These are phyloP conservation scores for Colletotrichum salicis DNA, from an alignment of 2,329 filamentous ascomycete species.

Conservation along the genomic window DNA sequence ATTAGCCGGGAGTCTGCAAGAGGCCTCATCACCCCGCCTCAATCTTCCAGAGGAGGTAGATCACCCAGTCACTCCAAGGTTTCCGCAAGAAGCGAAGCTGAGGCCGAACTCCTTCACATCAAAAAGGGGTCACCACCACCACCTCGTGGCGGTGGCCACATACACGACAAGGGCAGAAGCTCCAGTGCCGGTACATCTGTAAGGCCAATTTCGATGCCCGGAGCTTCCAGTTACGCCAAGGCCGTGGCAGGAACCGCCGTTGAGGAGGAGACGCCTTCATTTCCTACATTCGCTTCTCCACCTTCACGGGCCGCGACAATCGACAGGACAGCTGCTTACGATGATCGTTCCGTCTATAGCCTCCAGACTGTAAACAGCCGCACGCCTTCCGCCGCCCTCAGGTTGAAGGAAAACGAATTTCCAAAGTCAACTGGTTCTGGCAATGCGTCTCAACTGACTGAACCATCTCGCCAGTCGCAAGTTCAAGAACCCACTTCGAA, in stretches of 20 bases:
- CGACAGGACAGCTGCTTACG: conserved; percentile 36
- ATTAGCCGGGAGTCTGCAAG: conserved; percentile 53
- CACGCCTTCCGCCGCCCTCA: background rate
- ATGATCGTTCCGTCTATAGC: conserved; percentile 42
- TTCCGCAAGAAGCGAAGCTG: conserved; percentile 53
- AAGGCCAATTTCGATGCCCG: conserved; percentile 45
- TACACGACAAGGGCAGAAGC: conserved; percentile 41
- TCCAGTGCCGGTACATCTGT: conserved; percentile 36
- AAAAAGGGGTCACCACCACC: conserved; percentile 49
- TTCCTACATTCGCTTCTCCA: conserved; percentile 38
- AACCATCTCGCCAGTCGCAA: background rate
- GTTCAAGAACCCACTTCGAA: background rate
- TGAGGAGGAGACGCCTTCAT: conserved; percentile 28
- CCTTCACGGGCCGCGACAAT: conserved; percentile 29
- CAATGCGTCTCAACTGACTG: background rate
- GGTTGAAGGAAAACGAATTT: background rate
- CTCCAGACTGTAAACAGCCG: conserved; percentile 14
- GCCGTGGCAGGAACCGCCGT: conserved; percentile 36
- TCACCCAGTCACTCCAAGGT: conserved; percentile 43
- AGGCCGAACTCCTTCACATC: conserved; percentile 55
- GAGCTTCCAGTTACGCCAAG: conserved; percentile 47
- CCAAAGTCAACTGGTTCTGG: background rate
- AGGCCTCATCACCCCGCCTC: conserved; percentile 45
- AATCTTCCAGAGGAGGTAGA: conserved; percentile 27
- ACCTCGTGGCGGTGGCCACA: conserved; percentile 40